Evolutionary conservation across 805 yeast genomes (phyloP).

Genomic region (Myxozyma kluyveri): DNA sequence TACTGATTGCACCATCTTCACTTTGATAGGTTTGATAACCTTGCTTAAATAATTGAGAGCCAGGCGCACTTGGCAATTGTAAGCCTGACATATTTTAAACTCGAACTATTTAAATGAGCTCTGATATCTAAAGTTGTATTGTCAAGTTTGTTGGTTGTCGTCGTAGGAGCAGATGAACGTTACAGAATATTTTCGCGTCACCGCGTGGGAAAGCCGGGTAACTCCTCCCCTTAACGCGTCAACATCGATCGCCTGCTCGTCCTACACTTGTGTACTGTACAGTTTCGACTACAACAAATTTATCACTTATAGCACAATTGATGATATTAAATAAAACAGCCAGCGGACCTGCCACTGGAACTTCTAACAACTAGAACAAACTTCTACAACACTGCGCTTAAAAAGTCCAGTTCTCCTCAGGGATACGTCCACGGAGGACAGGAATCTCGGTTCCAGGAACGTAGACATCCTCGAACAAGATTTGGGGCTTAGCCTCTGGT

Average conservation of each 20-base stretch:
- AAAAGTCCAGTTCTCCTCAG: conserved; percentile 92
- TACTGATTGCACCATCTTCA: conserved; percentile 90
- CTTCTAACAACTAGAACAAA: too few relatives aligned
- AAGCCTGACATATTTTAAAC: conserved; percentile 61
- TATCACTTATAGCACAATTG: too few relatives aligned
- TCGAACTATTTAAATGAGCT: neutral
- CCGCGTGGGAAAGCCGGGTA: conserved; percentile 8
- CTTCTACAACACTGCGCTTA: too few relatives aligned
- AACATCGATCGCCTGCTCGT: neutral
- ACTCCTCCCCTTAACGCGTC: neutral
- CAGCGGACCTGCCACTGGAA: conserved; percentile 26
- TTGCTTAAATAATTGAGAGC: conserved; percentile 89
- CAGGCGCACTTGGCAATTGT: conserved; percentile 88
- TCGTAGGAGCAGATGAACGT: conserved; percentile 1
- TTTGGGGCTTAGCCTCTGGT: conserved; percentile 93
- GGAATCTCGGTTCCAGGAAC: conserved; percentile 92
- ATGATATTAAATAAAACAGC: neutral
- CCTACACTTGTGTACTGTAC: too few relatives aligned
- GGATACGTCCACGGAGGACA: conserved; percentile 91
- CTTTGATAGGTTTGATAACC: conserved; percentile 85
- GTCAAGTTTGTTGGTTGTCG: neutral
- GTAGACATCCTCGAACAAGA: conserved; percentile 94
- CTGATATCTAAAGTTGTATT: neutral
- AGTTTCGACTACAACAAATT: too few relatives aligned
- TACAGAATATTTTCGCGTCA: conserved; percentile 13